A percentile compares a stretch with the other conserved stretches of the same genome.
These are phyloP conservation scores for Aspergillus terreus DNA, from an alignment of 2,329 filamentous ascomycete species.

Conservation along the genomic window DNA sequence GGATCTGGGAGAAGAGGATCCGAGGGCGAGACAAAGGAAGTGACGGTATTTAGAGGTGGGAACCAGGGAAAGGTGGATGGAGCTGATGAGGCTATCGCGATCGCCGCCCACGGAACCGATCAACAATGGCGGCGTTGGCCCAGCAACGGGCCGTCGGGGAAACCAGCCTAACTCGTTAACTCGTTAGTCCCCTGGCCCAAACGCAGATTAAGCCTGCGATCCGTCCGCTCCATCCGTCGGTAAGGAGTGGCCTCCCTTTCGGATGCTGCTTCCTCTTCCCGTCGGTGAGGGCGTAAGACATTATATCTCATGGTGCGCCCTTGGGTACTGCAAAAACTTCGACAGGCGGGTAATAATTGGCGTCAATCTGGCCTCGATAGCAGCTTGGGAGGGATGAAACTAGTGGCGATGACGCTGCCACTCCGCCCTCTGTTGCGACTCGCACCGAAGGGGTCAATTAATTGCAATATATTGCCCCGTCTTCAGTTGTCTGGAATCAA, in stretches of 20 bases:
- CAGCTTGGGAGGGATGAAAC: background rate
- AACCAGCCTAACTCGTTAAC: constrained; percentile 17
- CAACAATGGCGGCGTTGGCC: constrained; percentile 39
- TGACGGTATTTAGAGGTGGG: constrained; percentile 28
- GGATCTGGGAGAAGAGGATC: constrained; percentile 9
- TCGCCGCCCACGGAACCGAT: constrained; percentile 34
- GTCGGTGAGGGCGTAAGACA: constrained; percentile 20
- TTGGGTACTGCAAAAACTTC: constrained; percentile 8
- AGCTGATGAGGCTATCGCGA: constrained; percentile 27
- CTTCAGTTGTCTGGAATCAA: too few relatives aligned
- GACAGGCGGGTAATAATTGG: constrained; percentile 17
- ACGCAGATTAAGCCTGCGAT: constrained; percentile 14
- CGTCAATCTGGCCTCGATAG: constrained; percentile 3
- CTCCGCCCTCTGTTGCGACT: too few relatives aligned
- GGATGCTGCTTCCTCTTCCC: constrained; percentile 2
- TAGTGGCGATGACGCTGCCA: background rate
- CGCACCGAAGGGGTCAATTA: too few relatives aligned
- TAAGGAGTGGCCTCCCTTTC: constrained; percentile 16
- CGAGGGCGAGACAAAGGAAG: constrained; percentile 23
- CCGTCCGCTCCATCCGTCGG: constrained; percentile 13
- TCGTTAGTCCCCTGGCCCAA: constrained; percentile 7
- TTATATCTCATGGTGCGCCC: constrained; percentile 16
- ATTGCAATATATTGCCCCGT: too few relatives aligned
- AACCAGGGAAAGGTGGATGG: constrained; percentile 26
- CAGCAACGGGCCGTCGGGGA: constrained; percentile 33